Evolutionary conservation across 1,284 basidiomycete species (phyloP).

Genomic region (Cutaneotrichosporon cyanovorans): DNA sequence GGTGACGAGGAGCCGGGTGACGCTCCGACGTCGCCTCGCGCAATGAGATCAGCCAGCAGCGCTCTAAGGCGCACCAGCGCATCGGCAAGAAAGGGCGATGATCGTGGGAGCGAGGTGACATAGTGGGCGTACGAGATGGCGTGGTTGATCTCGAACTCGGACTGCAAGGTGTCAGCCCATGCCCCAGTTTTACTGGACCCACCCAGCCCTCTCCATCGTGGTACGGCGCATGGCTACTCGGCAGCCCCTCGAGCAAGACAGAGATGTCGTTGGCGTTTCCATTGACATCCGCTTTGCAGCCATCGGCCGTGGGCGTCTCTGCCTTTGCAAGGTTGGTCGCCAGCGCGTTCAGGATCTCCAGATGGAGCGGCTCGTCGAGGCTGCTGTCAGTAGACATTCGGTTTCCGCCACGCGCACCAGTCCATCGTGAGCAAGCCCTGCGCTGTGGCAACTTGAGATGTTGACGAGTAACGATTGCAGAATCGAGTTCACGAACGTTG

Average conservation of each 20-base stretch:
- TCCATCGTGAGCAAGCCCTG: slow-evolving; percentile 33
- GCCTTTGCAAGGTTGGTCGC: slow-evolving; percentile 13
- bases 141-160: slow-evolving; percentile 40
- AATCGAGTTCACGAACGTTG: too few relatives aligned
- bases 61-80: slow-evolving; percentile 23
- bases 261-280: slow-evolving; percentile 8
- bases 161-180: slow-evolving; percentile 19
- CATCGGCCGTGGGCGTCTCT: neutral
- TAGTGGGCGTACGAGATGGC: slow-evolving; percentile 43
- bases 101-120: slow-evolving; percentile 22
- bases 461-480: too few relatives aligned
- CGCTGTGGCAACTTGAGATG: too few relatives aligned
- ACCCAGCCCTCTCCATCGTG: slow-evolving; percentile 36
- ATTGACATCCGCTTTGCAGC: too few relatives aligned
- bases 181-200: slow-evolving; percentile 1
- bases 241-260: slow-evolving; percentile 24
- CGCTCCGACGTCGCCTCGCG: slow-evolving; percentile 13
- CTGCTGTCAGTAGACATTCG: slow-evolving; percentile 17
- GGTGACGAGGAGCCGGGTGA: neutral
- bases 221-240: slow-evolving; percentile 8
- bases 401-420: slow-evolving; percentile 21
- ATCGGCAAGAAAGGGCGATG: slow-evolving; percentile 11
- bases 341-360: slow-evolving; percentile 40
- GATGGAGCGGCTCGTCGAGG: slow-evolving; percentile 42
- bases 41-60: slow-evolving; percentile 27